Evolutionary conservation across 129 eudicot species (phyloP).

Genomic region (Arctium minus): DNA sequence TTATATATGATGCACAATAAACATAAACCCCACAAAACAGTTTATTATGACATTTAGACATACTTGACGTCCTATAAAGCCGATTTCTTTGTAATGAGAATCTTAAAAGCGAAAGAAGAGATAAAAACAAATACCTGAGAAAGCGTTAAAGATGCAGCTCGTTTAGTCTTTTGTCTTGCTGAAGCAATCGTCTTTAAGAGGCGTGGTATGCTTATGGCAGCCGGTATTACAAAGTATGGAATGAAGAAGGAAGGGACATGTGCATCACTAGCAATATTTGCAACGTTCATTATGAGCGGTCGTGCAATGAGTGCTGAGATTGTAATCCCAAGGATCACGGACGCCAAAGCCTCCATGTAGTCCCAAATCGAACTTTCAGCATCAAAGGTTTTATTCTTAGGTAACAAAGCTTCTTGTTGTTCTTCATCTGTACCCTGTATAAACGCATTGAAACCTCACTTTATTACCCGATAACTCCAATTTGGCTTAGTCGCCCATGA

Average conservation of each 20-base stretch:
- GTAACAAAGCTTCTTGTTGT: constrained; percentile 39
- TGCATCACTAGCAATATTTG: constrained; percentile 35
- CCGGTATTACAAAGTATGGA: constrained; percentile 56
- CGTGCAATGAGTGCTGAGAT: constrained; percentile 33
- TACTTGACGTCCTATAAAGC: not conserved
- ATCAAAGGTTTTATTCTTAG: not conserved
- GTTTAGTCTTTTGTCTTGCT: constrained; percentile 47
- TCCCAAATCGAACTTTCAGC: constrained; percentile 24
- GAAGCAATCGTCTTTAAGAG: constrained; percentile 40
- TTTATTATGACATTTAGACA: not conserved
- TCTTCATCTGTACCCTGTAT: constrained; percentile 36
- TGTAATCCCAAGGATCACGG: constrained; percentile 40
- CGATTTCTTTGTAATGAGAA: not conserved
- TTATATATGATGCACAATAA: not conserved
- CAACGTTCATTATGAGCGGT: constrained; percentile 51
- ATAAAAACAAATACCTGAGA: constrained; percentile 43
- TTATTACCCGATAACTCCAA: not conserved
- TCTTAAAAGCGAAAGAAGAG: not conserved
- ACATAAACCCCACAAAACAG: not conserved
- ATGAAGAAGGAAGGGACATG: constrained; percentile 54
- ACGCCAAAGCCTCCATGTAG: constrained; percentile 36
- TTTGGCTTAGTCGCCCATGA: not conserved
- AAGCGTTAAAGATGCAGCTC: constrained; percentile 51
- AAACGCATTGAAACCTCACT: not conserved
- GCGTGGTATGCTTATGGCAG: constrained; percentile 46